Percentiles rank a stretch among this genome's conserved stretches.
phyloP scores from a whole-genome alignment of 2,329 filamentous ascomycete species.

The Aureobasidium pullulans region DNA sequence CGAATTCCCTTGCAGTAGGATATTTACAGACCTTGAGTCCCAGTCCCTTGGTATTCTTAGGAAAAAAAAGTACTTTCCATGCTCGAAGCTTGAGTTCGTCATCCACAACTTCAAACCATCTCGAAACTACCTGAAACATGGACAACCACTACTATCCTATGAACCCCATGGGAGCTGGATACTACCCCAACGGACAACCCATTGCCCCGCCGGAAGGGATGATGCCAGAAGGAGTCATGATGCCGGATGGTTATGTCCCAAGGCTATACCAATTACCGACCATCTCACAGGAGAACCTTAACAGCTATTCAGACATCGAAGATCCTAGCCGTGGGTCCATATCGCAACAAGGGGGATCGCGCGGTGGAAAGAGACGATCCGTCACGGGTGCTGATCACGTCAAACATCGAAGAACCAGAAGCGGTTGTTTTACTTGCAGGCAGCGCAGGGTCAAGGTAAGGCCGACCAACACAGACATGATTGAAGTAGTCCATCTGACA shows the following conservation, averaged over 20 bases:
- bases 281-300: conserved; percentile 27
- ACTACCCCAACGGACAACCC: conserved; percentile 25
- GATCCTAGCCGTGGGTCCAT: conserved; percentile 22
- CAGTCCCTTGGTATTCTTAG: background rate
- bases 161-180: conserved; percentile 22
- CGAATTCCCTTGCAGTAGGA: background rate
- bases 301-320: conserved; percentile 26
- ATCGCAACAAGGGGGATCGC: conserved; percentile 20
- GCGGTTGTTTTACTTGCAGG: conserved; percentile 89
- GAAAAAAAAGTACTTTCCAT: background rate
- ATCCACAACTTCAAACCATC: background rate
- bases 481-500: conserved; percentile 16
- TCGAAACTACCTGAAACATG: conserved; percentile 6
- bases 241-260: conserved; percentile 20
- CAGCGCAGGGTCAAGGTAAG: conserved; percentile 71
- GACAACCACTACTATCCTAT: conserved; percentile 19
- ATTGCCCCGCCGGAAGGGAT: conserved; percentile 1
- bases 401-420: conserved; percentile 88
- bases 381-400: conserved; percentile 53
- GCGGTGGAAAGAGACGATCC: conserved; percentile 16
- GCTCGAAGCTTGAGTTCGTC: background rate
- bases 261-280: conserved; percentile 26
- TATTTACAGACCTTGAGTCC: background rate
- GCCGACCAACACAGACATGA: background rate
- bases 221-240: conserved; percentile 20